Conservation (phyloP, 768 basidiomycete species). For the Boletus fagicola region DNA sequence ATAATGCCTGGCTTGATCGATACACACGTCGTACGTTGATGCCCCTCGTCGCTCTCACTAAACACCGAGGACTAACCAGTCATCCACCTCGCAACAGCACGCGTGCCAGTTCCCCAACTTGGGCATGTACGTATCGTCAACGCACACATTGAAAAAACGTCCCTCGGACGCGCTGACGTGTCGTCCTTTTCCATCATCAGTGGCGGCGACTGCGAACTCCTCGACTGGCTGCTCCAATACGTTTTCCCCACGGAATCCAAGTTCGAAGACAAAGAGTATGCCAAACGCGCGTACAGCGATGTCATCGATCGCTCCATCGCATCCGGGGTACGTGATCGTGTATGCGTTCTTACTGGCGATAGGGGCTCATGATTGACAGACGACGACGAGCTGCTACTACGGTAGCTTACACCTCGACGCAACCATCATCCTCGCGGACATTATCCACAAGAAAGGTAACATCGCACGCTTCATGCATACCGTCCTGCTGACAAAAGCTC, state of each 20-base stretch:
- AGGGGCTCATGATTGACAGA: constrained; percentile 38
- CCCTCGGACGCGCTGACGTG: neutral
- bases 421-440: constrained; percentile 74
- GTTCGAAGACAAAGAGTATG: constrained; percentile 67
- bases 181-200: constrained; percentile 32
- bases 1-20: constrained; percentile 86
- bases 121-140: constrained; percentile 24
- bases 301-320: constrained; percentile 70
- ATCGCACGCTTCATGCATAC: neutral
- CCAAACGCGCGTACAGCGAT: constrained; percentile 57
- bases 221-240: constrained; percentile 78
- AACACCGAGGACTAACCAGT: neutral
- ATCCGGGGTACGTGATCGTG: constrained; percentile 57
- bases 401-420: constrained; percentile 76
- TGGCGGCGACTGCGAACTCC: constrained; percentile 77
- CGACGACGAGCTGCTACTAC: constrained; percentile 91
- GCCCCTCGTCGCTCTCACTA: neutral
- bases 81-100: constrained; percentile 16
- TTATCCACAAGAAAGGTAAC: constrained; percentile 57
- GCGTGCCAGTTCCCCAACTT: constrained; percentile 41
- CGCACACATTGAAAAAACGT: neutral
- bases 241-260: constrained; percentile 86
- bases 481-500: neutral
- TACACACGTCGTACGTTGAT: constrained; percentile 74
- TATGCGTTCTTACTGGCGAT: neutral